Evolutionary conservation across 148 eudicot genomes (phyloP).

Genomic region (Linanthus parryae): DNA sequence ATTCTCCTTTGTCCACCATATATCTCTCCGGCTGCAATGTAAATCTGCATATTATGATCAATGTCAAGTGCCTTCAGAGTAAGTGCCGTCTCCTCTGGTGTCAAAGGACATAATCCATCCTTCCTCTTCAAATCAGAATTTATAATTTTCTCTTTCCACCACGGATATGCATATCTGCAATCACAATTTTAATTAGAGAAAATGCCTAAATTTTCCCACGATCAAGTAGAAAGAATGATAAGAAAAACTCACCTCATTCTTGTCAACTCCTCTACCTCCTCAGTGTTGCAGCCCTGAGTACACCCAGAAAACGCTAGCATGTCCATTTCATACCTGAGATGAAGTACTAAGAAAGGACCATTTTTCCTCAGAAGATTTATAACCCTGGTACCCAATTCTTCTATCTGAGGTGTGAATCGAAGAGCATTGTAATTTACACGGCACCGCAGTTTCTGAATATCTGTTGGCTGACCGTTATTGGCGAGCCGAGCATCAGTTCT

Average conservation of each 20-base stretch:
- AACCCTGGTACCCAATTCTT: slow-evolving; percentile 55
- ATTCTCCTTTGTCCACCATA: slow-evolving; percentile 32
- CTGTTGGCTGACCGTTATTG: slow-evolving; percentile 55
- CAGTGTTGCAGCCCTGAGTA: slow-evolving; percentile 52
- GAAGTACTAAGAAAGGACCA: slow-evolving; percentile 64
- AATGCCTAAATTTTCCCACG: too few species aligned
- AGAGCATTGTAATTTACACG: slow-evolving; percentile 55
- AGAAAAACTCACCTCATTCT: slow-evolving; percentile 45
- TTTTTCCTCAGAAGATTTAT: slow-evolving; percentile 45
- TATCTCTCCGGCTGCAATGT: slow-evolving; percentile 44
- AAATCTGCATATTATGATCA: slow-evolving; percentile 29
- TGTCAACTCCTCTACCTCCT: slow-evolving; percentile 60
- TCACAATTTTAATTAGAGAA: background rate
- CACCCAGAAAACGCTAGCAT: slow-evolving; percentile 86
- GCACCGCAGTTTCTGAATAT: slow-evolving; percentile 61
- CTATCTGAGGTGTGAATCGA: slow-evolving; percentile 63
- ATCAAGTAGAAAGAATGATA: too few species aligned
- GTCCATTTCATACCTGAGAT: slow-evolving; percentile 77
- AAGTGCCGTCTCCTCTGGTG: slow-evolving; percentile 32
- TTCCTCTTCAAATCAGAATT: slow-evolving; percentile 26
- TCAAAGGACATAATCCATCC: slow-evolving; percentile 34
- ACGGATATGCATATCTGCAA: slow-evolving; percentile 34
- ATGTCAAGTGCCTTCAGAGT: slow-evolving; percentile 28
- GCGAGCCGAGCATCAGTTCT: slow-evolving; percentile 74
- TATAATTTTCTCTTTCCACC: slow-evolving; percentile 48